Conservation (phyloP, 768 basidiomycete genomes). For the Lactarius quietus region DNA sequence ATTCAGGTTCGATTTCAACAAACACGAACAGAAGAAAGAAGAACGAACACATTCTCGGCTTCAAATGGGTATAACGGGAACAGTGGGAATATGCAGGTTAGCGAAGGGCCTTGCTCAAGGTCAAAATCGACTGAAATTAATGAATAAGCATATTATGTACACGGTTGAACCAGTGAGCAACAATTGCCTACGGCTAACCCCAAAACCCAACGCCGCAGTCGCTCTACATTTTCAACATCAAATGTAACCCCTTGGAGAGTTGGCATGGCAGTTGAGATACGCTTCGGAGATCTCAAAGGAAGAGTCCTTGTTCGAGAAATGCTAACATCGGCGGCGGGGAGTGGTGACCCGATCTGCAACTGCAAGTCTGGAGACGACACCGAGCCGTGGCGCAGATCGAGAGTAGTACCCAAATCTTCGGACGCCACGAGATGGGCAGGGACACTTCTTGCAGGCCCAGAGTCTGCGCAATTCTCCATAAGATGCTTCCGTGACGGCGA, state of each 20-base stretch:
- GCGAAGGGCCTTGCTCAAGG: constrained; percentile 77
- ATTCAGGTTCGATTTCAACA: constrained; percentile 16
- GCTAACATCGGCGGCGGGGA: constrained; percentile 2
- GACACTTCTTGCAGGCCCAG: constrained; percentile 1
- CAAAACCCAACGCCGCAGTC: constrained; percentile 63
- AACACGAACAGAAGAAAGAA: not conserved
- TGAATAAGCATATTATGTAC: constrained; percentile 2
- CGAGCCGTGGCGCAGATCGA: constrained; percentile 22
- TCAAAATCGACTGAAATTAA: constrained; percentile 73
- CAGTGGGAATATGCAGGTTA: constrained; percentile 67
- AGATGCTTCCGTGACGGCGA: not conserved
- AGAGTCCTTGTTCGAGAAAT: constrained; percentile 30
- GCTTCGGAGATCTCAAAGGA: constrained; percentile 37
- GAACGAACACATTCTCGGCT: constrained; percentile 78
- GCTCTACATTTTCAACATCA: constrained; percentile 43
- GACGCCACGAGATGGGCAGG: not conserved
- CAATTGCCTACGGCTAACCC: constrained; percentile 61
- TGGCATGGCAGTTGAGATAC: constrained; percentile 12
- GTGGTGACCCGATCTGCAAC: constrained; percentile 22
- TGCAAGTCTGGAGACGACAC: constrained; percentile 28
- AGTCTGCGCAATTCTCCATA: constrained; percentile 10
- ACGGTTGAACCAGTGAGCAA: not conserved
- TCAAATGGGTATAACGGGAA: constrained; percentile 61
- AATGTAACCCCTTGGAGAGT: constrained; percentile 42
- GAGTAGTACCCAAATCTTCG: not conserved